phyloP scores from a whole-genome alignment of 768 basidiomycete genomes.

The Mrakia gelida region DNA sequence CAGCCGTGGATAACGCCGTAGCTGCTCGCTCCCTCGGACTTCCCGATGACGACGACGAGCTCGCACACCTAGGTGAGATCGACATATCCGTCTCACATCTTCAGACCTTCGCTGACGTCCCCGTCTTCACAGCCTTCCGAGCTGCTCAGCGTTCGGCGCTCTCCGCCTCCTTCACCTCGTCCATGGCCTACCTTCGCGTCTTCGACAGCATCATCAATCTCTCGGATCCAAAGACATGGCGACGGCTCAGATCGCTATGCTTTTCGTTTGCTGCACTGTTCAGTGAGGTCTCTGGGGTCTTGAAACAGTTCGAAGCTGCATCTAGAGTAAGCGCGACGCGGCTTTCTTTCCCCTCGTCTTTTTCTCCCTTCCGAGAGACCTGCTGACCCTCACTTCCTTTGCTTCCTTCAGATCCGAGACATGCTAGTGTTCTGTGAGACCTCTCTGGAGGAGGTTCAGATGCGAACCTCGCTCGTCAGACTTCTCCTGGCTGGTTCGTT shows the following conservation, averaged over 20 bases:
- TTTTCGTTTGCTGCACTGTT: constrained; percentile 10
- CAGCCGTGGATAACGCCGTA: neutral
- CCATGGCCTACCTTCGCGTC: constrained; percentile 6
- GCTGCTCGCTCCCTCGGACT: neutral
- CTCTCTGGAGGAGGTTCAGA: neutral
- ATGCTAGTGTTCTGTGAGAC: neutral
- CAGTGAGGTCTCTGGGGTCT: constrained; percentile 6
- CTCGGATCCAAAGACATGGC: constrained; percentile 5
- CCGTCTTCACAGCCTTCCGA: neutral
- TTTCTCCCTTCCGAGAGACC: no score
- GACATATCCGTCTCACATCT: neutral
- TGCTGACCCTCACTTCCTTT: neutral
- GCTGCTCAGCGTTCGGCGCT: constrained; percentile 10
- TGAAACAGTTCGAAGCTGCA: neutral
- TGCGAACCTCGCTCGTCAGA: neutral
- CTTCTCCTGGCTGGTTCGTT: neutral
- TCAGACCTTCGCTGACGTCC: neutral
- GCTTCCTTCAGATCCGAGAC: neutral
- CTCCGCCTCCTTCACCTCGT: constrained; percentile 5
- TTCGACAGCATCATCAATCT: constrained; percentile 8
- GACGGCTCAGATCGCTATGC: neutral
- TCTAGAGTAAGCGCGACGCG: neutral
- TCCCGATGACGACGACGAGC: neutral
- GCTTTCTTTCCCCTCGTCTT: neutral
- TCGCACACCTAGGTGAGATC: neutral